Evolutionary conservation across 371 early-diverging fungal genomes (phyloP).

Genomic region (Umbelopsis sp.): DNA sequence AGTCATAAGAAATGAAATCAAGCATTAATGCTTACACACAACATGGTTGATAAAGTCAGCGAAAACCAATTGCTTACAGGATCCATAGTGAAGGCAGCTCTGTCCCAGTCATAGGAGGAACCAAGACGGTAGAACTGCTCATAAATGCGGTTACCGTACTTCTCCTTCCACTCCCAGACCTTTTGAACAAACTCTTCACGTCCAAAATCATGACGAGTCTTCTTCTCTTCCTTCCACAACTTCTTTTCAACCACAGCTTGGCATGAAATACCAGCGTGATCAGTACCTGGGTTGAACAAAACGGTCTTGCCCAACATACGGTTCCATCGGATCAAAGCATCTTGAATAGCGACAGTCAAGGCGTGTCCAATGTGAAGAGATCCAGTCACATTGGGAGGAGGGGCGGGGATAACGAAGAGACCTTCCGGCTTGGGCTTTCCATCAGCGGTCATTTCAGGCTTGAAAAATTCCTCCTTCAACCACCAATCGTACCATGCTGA

Average conservation of each 20-base stretch:
- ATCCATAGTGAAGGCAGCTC: constrained; percentile 97
- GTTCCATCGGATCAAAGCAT: constrained; percentile 97
- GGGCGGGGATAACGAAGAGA: constrained; percentile 92
- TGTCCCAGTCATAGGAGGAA: constrained; percentile 94
- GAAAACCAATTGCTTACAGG: constrained; percentile 44
- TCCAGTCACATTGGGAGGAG: constrained; percentile 99
- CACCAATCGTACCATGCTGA: constrained; percentile 96
- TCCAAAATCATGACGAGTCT: constrained; percentile 94
- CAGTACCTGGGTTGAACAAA: constrained; percentile 97
- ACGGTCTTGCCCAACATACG: constrained; percentile 97
- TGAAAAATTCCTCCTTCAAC: constrained; percentile 91
- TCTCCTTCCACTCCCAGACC: constrained; percentile 98
- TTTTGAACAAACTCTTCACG: constrained; percentile 90
- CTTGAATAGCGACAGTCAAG: constrained; percentile 97
- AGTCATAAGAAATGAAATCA: not conserved
- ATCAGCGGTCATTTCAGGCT: constrained; percentile 80
- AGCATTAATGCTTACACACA: not conserved
- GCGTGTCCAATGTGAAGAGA: constrained; percentile 90
- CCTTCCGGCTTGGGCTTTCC: constrained; percentile 82
- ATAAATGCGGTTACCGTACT: constrained; percentile 86
- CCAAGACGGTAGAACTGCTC: constrained; percentile 95
- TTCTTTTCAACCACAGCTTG: constrained; percentile 99
- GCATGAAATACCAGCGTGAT: constrained; percentile 99
- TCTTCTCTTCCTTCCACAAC: constrained; percentile 79
- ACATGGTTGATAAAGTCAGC: not conserved